These are phyloP conservation scores for Amaranthus palmeri DNA, from an alignment of 148 eudicot genomes.

Conservation along the genomic window DNA sequence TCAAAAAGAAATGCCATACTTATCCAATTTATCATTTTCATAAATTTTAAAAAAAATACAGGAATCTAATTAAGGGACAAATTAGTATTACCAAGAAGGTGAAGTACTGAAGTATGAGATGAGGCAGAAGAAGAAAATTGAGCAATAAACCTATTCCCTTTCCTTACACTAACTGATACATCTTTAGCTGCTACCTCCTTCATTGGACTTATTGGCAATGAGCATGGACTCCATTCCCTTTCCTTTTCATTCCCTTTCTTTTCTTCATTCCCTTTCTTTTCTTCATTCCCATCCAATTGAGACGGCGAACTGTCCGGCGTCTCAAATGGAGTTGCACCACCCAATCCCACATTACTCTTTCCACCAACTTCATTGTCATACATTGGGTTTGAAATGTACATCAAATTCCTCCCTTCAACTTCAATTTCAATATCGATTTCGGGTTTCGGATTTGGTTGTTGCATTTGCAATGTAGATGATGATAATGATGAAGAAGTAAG, in stretches of 20 bases:
- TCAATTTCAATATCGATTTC: constrained; percentile 7
- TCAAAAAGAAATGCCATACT: too few species aligned
- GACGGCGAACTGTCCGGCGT: constrained; percentile 81
- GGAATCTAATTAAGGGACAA: neutral
- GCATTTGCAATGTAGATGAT: constrained; percentile 18
- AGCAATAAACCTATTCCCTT: constrained; percentile 44
- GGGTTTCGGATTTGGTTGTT: neutral
- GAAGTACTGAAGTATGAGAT: constrained; percentile 65
- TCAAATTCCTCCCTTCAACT: constrained; percentile 19
- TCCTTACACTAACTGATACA: constrained; percentile 42
- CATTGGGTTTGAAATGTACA: constrained; percentile 79
- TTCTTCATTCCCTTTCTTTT: constrained; percentile 19
- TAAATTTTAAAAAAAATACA: too few species aligned
- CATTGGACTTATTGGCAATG: constrained; percentile 54
- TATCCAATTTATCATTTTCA: too few species aligned
- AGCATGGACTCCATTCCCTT: neutral
- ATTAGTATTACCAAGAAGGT: constrained; percentile 51
- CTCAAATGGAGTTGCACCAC: constrained; percentile 61
- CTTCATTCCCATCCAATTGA: constrained; percentile 31
- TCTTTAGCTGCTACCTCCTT: constrained; percentile 58
- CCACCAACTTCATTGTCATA: constrained; percentile 37
- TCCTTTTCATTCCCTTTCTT: neutral
- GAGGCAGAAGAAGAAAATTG: constrained; percentile 51
- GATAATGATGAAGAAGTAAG: constrained; percentile 24
- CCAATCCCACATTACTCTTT: constrained; percentile 18